Percentiles rank a stretch among this genome's conserved stretches.
Conservation (phyloP, 2,329 filamentous ascomycete genomes). For the Dryadomyces quercivorus region DNA sequence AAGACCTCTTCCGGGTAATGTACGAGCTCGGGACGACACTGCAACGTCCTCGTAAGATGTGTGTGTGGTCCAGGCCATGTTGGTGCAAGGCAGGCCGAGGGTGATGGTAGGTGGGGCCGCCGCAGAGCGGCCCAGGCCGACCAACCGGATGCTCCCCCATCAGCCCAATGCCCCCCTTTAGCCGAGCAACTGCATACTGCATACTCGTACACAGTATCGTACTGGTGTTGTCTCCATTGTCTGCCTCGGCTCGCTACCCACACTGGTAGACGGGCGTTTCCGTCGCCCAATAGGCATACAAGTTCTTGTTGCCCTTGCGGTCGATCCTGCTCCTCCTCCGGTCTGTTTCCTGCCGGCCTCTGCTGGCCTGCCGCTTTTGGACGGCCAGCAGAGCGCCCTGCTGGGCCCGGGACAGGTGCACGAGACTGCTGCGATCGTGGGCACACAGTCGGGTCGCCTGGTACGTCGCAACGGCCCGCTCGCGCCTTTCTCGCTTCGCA, state of each 20-base stretch:
- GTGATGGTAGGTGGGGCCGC: too few relatives aligned
- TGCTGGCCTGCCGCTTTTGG: neutral
- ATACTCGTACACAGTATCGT: too few relatives aligned
- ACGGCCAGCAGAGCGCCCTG: slow-evolving; percentile 12
- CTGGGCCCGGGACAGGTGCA: neutral
- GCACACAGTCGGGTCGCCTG: neutral
- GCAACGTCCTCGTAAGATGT: too few relatives aligned
- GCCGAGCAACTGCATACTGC: too few relatives aligned
- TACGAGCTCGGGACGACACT: too few relatives aligned
- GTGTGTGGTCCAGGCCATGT: too few relatives aligned
- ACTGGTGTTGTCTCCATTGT: too few relatives aligned
- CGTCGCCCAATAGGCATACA: slow-evolving; percentile 21
- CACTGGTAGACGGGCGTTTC: slow-evolving; percentile 21
- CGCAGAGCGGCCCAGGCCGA: too few relatives aligned
- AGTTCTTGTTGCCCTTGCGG: slow-evolving; percentile 22
- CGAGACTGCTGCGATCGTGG: neutral
- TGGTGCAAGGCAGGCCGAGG: too few relatives aligned
- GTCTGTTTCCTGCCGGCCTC: neutral
- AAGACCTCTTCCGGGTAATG: too few relatives aligned
- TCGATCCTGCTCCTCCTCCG: slow-evolving; percentile 15
- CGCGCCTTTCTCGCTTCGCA: neutral
- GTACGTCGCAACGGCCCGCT: neutral
- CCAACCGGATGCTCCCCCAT: too few relatives aligned
- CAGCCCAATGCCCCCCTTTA: too few relatives aligned
- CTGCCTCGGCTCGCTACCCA: slow-evolving; percentile 10